Percentiles rank a stretch among this genome's conserved stretches.
These are phyloP conservation scores for Camellia oleifera DNA, from an alignment of 179 eudicot species.

Conservation along the genomic window DNA sequence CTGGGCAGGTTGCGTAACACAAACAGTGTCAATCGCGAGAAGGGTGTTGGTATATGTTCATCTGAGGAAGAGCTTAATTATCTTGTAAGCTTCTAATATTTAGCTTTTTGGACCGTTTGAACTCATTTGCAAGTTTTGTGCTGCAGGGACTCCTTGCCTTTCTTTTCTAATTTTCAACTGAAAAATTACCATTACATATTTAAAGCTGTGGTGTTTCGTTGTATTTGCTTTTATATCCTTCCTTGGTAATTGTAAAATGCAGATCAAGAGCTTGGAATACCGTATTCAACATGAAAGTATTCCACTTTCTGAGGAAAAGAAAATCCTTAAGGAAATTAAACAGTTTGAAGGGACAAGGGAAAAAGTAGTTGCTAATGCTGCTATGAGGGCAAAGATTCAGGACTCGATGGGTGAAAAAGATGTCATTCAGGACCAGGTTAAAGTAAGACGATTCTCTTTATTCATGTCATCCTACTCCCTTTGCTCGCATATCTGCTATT, in stretches of 20 bases:
- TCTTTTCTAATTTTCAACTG: not conserved
- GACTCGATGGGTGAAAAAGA: constrained; percentile 74
- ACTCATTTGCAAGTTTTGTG: not conserved
- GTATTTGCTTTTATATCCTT: not conserved
- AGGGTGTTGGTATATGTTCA: constrained; percentile 55
- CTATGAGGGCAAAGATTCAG: constrained; percentile 74
- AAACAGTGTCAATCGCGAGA: constrained; percentile 37
- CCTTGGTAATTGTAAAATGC: constrained; percentile 17
- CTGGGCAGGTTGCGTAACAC: constrained; percentile 69
- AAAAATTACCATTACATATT: not conserved
- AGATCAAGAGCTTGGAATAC: constrained; percentile 75
- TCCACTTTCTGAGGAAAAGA: constrained; percentile 83
- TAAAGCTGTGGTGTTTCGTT: not conserved
- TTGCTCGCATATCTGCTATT: not conserved
- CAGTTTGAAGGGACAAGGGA: constrained; percentile 86
- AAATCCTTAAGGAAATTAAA: constrained; percentile 73
- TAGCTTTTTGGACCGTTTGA: not conserved
- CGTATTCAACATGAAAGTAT: constrained; percentile 86
- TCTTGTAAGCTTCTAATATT: constrained; percentile 40
- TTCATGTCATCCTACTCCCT: not conserved
- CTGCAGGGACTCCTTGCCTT: not conserved
- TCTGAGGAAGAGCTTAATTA: constrained; percentile 77
- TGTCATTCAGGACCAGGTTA: constrained; percentile 80
- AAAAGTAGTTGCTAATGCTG: constrained; percentile 72
- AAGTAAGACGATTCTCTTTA: constrained; percentile 45